phyloP scores from a whole-genome alignment of 2,329 filamentous ascomycete species.

The Claviceps sp. region DNA sequence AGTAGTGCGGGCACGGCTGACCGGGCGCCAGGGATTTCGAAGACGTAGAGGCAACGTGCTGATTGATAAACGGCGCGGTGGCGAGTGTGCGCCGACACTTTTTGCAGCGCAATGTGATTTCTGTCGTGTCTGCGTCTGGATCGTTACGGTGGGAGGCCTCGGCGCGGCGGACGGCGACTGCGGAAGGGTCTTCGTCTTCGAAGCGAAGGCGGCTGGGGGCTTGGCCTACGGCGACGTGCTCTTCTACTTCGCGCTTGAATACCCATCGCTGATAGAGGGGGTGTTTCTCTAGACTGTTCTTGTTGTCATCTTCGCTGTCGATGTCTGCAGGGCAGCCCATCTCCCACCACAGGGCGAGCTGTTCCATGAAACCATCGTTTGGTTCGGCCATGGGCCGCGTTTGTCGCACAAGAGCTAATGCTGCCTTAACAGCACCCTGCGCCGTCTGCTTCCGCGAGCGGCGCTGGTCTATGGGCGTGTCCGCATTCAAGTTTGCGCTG shows the following conservation, averaged over 20 bases:
- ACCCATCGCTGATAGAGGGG: constrained; percentile 67
- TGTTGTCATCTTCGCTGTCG: constrained; percentile 21
- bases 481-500: neutral
- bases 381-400: constrained; percentile 71
- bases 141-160: neutral
- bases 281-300: constrained; percentile 38
- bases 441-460: constrained; percentile 22
- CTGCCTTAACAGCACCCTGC: constrained; percentile 37
- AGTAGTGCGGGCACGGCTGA: constrained; percentile 62
- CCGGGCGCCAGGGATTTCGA: constrained; percentile 1
- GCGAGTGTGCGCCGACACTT: constrained; percentile 65
- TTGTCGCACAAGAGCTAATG: constrained; percentile 55
- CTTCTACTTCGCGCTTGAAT: constrained; percentile 40
- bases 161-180: neutral
- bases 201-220: constrained; percentile 77
- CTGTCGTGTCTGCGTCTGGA: neutral
- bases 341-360: constrained; percentile 73
- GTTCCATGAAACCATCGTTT: constrained; percentile 81
- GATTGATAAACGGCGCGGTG: constrained; percentile 47
- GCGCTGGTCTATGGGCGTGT: constrained; percentile 3
- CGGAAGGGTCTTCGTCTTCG: constrained; percentile 50
- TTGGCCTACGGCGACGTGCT: constrained; percentile 55
- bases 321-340: constrained; percentile 60
- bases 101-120: constrained; percentile 56
- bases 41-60: constrained; percentile 32